Evolutionary conservation across 2,329 filamentous ascomycete species (phyloP), one percentile per base, ranked within the genome.

Genomic region (Aspergillus sp.): DNA sequence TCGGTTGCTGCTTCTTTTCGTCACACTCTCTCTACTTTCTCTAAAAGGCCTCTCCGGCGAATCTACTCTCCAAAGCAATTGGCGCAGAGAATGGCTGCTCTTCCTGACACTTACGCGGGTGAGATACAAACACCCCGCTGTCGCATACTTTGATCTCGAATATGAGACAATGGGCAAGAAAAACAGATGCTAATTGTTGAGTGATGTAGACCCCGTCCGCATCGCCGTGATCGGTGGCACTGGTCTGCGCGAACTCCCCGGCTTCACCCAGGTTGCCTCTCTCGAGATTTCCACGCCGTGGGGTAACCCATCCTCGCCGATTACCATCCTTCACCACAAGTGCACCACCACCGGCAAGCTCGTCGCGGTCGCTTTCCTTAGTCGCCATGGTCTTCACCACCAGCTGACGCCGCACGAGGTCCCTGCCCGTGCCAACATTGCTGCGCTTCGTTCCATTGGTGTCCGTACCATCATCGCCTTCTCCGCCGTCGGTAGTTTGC

Each of bases 181-280:
- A 19, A 19, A 3, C 17, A 19, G 17, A 49, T 32, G 37, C 9
- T 17, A 7, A 17, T 27, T 47, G 37, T 42, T 41, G 49, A 51
- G 7, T 38, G 27, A 33, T 44, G 25, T 49, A 71, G 69, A 67
- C 43, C 80, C 84, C 46, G 84, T 94, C 61, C 82, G 84, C 58
- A 93, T 96, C 63, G 91, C 86, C 66, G 86, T 95, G 47, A 90
- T 95, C 58, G 90, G 90, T 69, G 93, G 93, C 60, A 98, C 93
- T 35, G 93, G 93, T 47, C 85, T 98, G 53, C 83, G 86, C 67
- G 84, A 88, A 59, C 85, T 98, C 57, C 85, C 89, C 23, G 85
- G 86, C 70, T 97, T 93, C 77, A 85, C 82, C 17, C 87, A 89
- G 62, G 84, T 94, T 53, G 90, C 91, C 22, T 80, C 80, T 23